Conservation (phyloP, 768 basidiomycete genomes). For the Tulasnella sp. region DNA sequence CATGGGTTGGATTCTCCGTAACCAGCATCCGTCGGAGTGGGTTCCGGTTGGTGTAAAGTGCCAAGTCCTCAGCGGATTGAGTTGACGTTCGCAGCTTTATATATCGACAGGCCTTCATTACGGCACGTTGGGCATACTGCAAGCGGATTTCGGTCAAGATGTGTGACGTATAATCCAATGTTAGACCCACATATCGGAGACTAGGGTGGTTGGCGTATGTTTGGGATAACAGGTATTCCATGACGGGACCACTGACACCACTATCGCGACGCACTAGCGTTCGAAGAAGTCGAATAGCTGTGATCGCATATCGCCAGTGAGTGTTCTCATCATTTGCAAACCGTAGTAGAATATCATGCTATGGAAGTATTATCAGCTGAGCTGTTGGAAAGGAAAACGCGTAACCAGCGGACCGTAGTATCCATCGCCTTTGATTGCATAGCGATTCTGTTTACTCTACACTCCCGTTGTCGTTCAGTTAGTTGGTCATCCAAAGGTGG, state of each 20-base stretch:
- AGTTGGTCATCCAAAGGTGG: background rate
- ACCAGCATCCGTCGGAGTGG: slow-evolving; percentile 46
- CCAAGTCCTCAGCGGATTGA: slow-evolving; percentile 42
- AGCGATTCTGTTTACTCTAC: background rate
- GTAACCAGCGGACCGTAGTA: slow-evolving; percentile 26
- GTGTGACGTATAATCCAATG: background rate
- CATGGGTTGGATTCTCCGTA: slow-evolving; percentile 36
- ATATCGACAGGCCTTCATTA: slow-evolving; percentile 64
- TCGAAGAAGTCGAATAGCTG: slow-evolving; percentile 53
- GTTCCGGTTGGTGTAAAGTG: slow-evolving; percentile 49
- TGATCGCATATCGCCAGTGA: slow-evolving; percentile 71
- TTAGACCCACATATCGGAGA: slow-evolving; percentile 29
- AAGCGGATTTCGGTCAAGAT: background rate
- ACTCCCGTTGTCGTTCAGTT: background rate
- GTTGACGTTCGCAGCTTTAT: slow-evolving; percentile 73
- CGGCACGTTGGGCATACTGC: slow-evolving; percentile 58
- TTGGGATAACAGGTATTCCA: slow-evolving; percentile 48
- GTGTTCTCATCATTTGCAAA: slow-evolving; percentile 49
- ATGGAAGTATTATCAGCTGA: background rate
- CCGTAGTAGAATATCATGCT: slow-evolving; percentile 38
- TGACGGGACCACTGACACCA: slow-evolving; percentile 37
- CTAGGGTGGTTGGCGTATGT: slow-evolving; percentile 51
- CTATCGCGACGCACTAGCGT: slow-evolving; percentile 55
- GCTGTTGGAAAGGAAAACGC: too few relatives aligned
- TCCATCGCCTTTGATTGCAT: slow-evolving; percentile 21